Evolutionary conservation across 2,329 filamentous ascomycete genomes (phyloP).

Genomic region (Arthroderma sp.): DNA sequence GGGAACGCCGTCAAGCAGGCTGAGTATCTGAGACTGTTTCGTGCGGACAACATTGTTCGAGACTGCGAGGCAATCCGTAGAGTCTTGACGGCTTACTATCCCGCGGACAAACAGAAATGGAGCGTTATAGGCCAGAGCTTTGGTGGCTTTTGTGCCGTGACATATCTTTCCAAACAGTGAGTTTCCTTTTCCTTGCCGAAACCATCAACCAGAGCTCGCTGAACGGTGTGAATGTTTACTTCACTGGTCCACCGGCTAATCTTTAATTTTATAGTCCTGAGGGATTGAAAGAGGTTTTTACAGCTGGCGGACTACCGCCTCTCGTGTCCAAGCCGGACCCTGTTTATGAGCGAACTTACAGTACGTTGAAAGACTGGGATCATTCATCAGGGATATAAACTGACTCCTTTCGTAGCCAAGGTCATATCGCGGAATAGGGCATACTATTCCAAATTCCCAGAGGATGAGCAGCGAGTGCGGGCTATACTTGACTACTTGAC

Average conservation of each 20-base stretch:
- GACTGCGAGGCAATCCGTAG: constrained; percentile 79
- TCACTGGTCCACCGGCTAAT: neutral
- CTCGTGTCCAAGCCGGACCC: constrained; percentile 59
- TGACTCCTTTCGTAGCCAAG: constrained; percentile 35
- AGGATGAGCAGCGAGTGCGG: constrained; percentile 59
- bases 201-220: no score
- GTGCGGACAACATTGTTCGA: constrained; percentile 78
- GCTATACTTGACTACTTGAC: constrained; percentile 54
- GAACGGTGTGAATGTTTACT: neutral
- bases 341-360: constrained; percentile 61
- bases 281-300: constrained; percentile 68
- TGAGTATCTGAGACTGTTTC: constrained; percentile 69
- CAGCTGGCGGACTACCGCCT: constrained; percentile 73
- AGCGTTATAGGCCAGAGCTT: constrained; percentile 82
- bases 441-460: constrained; percentile 77
- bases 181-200: constrained; percentile 16
- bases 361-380: constrained; percentile 21
- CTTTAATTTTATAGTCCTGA: constrained; percentile 48
- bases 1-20: constrained; percentile 58
- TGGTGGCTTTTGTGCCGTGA: constrained; percentile 73
- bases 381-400: neutral
- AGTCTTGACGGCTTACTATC: constrained; percentile 57
- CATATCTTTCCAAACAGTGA: constrained; percentile 66
- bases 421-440: constrained; percentile 59
- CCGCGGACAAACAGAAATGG: constrained; percentile 63